These are phyloP conservation scores for Suillus bovinus DNA, from an alignment of 768 basidiomycete species.

Conservation along the genomic window DNA sequence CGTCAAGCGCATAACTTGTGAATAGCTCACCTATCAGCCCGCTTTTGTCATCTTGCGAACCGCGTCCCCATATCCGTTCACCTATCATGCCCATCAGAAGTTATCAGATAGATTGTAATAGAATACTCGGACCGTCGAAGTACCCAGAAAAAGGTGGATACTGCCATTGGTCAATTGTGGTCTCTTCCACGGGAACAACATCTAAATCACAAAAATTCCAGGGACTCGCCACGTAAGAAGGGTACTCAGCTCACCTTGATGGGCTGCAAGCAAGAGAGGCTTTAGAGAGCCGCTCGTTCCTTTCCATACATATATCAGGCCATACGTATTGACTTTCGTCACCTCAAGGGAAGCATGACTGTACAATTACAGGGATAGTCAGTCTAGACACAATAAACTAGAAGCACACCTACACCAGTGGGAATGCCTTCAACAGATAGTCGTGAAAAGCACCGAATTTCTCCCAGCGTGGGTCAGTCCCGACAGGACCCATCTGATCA, in stretches of 20 bases:
- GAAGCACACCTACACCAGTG: slow-evolving; percentile 48
- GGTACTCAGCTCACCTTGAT: slow-evolving; percentile 44
- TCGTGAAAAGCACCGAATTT: slow-evolving; percentile 54
- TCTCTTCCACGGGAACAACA: slow-evolving; percentile 65
- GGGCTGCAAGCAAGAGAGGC: slow-evolving; percentile 54
- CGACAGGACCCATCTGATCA: slow-evolving; percentile 49
- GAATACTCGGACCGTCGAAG: slow-evolving; percentile 46
- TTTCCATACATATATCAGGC: slow-evolving; percentile 58
- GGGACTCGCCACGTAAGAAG: neutral
- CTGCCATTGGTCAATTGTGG: slow-evolving; percentile 56
- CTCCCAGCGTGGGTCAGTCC: slow-evolving; percentile 54
- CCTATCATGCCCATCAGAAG: slow-evolving; percentile 20
- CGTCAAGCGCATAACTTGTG: neutral
- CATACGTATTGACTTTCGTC: slow-evolving; percentile 63
- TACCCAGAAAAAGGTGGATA: slow-evolving; percentile 64
- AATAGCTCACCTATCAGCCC: slow-evolving; percentile 48
- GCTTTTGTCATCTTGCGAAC: slow-evolving; percentile 59
- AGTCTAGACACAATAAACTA: neutral
- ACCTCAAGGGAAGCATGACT: slow-evolving; percentile 53
- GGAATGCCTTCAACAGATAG: slow-evolving; percentile 58
- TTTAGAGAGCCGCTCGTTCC: slow-evolving; percentile 50
- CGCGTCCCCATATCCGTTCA: slow-evolving; percentile 50
- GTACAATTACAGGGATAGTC: neutral
- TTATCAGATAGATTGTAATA: neutral
- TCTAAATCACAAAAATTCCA: slow-evolving; percentile 38